phyloP scores from a whole-genome alignment of 306 rosid species.

The Medicago truncatula region DNA sequence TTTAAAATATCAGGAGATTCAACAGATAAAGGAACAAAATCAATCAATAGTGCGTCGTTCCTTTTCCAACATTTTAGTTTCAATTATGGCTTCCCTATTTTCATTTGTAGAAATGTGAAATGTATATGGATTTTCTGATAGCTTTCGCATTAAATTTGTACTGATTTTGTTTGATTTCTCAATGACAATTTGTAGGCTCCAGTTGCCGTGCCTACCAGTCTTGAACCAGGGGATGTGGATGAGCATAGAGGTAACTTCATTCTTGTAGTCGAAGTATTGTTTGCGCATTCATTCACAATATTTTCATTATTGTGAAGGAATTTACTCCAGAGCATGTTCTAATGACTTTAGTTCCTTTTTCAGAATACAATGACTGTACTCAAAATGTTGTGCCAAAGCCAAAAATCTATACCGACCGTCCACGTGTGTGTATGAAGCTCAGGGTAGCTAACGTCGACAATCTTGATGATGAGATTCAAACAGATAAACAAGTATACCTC shows the following conservation, averaged over 20 bases:
- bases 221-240: constrained; percentile 39
- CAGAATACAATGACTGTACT: constrained; percentile 46
- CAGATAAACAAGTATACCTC: constrained; percentile 50
- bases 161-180: constrained; percentile 30
- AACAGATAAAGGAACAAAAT: constrained; percentile 43
- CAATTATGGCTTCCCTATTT: not conserved
- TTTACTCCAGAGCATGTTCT: not conserved
- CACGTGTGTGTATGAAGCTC: constrained; percentile 43
- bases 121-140: constrained; percentile 7
- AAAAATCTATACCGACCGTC: constrained; percentile 32
- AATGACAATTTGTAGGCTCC: constrained; percentile 45
- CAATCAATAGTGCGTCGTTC: constrained; percentile 46
- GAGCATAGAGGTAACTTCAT: constrained; percentile 46
- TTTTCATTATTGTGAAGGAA: not conserved
- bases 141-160: not conserved
- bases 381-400: constrained; percentile 39
- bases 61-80: constrained; percentile 12
- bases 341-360: constrained; percentile 23
- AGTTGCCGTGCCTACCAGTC: constrained; percentile 38
- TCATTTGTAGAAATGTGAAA: not conserved
- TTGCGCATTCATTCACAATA: too few relatives aligned
- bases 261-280: not conserved
- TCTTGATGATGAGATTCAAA: constrained; percentile 41
- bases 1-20: constrained; percentile 66
- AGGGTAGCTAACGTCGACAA: constrained; percentile 48